Evolutionary conservation across 768 basidiomycete genomes (phyloP), one percentile per base, ranked within the genome.

Genomic region (Lentinula sp.): DNA sequence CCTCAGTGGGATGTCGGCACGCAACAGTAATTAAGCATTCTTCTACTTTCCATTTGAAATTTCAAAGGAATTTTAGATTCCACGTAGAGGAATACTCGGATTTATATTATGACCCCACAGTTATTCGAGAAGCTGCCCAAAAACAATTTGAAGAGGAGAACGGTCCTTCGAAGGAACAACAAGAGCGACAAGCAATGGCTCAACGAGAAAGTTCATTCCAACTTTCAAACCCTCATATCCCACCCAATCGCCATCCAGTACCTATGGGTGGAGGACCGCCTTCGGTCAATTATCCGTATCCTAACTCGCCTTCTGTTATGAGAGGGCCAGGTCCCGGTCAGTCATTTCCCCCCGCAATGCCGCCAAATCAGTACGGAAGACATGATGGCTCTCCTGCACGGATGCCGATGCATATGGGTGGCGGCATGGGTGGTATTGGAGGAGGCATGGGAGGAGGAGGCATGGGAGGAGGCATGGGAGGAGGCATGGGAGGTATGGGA

Each of bases 1-100:
- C 91, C 91, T 3, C 91, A 92, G 67, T 93, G 91, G 91, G 91
- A 93, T 70, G 78, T 92, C 42, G 89, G 89, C 16, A 91, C 91
- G 13, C 91, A 93, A 70, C 86, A 89, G 91, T 93, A 65, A 65
- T 88, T 80, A 52, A 62, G 15, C 5, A 18, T 50, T 39, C 32
- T 51, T 13, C 2, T 16, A 35, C n/a, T 7, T 40, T 23, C 18
- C 7, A 46, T 37, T 18, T 13, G 15, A 9, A 23, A 32, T 23
- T 60, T 46, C 15, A 53, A 10, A 34, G 8, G n/a, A 10, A 32
- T 9, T 31, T 39, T 61, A 93, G 90, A 65, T 93, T 91, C 69
- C 78, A 85, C n/a, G 86, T 91, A 2, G 91, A 93, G 67, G 76
- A 83, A 69, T 77, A 80, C 61, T 90, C 90, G 3, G 80, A 85